Base-by-base conservation (phyloP, 331 rosid species). In the Acacia concinna region DNA sequence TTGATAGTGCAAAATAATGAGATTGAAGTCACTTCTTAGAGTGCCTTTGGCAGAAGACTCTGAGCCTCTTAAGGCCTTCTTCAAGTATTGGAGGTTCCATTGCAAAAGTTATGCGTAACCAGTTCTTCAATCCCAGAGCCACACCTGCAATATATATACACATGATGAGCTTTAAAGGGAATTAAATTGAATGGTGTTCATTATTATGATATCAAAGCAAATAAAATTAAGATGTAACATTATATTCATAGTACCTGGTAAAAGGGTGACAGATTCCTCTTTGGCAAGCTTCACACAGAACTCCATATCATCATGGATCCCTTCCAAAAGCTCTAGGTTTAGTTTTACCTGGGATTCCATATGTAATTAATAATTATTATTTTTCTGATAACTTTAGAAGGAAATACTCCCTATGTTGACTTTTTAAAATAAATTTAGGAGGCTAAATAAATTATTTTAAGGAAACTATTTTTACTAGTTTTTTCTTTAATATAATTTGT, bases 31-130 rank as follows among this genome's bases (percentile, higher is more conserved):
- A 51, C 46, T 72, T 56, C 73, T 83, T 84, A 68, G 81, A 71
- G 62, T 85, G 84, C 74, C 89, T 81, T 71, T 81, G 71, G 82
- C 67, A 85, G 79, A 89, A 89, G 59, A 83, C 79, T 73, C 82
- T 85, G 0, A 87, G 71, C 86, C 93, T 81, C 37, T 23, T 63
- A 17, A 87, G 51, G 57, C 93, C 91, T 52, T 89, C 89, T 83
- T 83, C 83, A 65, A 87, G 84, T 70, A 44, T 62, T 13, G 74
- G 68, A 77, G 75, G 81, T 31, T 87, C 93, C 13, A 79, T 47
- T 15, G 84, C 88, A 64, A 87, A 87, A 56, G 87, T 85, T 32
- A 87, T 74, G 32, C 88, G 87, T 77, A 81, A 15, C 89, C 89
- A 85, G 37, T 88, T 77, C 70, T 81, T 81, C 75, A 83, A 32